A percentile compares a stretch with the other conserved stretches of the same genome.
phyloP scores from a whole-genome alignment of 352 stramenopile genomes.

The Globisporangium mamillatum region DNA sequence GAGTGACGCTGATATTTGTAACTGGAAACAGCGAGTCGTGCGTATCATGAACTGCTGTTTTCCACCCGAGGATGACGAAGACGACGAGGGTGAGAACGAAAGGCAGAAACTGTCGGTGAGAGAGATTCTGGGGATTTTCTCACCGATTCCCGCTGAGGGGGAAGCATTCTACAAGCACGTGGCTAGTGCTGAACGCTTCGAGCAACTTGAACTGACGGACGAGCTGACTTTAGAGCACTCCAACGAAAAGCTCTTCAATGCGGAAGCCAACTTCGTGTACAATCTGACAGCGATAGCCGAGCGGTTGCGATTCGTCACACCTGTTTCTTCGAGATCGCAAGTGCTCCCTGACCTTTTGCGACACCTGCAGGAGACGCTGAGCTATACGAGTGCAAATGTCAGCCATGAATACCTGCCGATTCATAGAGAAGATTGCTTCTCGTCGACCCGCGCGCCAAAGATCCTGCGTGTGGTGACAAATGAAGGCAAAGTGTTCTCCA shows the following conservation, averaged over 20 bases:
- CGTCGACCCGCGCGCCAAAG: background rate
- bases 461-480: conserved; percentile 28
- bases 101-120: background rate
- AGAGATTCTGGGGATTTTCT: conserved; percentile 15
- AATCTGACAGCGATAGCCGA: conserved; percentile 34
- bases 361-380: conserved; percentile 19
- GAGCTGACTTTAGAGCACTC: background rate
- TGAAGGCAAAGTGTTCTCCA: conserved; percentile 43
- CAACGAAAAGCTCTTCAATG: conserved; percentile 31
- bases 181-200: background rate
- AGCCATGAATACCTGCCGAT: conserved; percentile 22
- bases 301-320: conserved; percentile 22
- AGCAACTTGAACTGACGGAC: background rate
- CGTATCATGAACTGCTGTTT: conserved; percentile 4
- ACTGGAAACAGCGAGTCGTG: conserved; percentile 11
- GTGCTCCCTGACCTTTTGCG: conserved; percentile 16
- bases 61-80: background rate
- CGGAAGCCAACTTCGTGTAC: conserved; percentile 30
- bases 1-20: conserved; percentile 10
- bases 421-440: background rate
- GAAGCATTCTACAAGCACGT: conserved; percentile 5
- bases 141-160: conserved; percentile 4
- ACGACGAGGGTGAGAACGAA: background rate
- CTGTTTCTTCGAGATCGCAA: conserved; percentile 11
- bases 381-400: background rate